Conservation (phyloP, 306 rosid genomes). For the Datisca glomerata region DNA sequence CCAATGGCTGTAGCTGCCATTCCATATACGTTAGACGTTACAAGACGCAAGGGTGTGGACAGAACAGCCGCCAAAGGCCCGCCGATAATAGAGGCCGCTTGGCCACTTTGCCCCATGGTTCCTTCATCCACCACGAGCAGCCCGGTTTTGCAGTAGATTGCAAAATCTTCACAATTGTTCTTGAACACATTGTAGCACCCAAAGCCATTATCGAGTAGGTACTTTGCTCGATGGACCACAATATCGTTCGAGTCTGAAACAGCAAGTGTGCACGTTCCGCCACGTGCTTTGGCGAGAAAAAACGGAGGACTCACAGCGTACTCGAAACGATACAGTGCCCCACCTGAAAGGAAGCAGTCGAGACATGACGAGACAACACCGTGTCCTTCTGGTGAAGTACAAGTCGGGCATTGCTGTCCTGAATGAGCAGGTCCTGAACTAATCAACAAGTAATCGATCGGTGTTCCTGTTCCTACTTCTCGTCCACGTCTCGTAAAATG, state of each 20-base stretch:
- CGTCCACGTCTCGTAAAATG: slow-evolving; percentile 91
- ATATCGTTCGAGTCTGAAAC: slow-evolving; percentile 39
- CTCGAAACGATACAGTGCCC: slow-evolving; percentile 74
- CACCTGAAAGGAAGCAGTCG: slow-evolving; percentile 79
- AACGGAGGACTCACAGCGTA: slow-evolving; percentile 59
- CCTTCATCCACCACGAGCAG: slow-evolving; percentile 57
- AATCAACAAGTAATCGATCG: slow-evolving; percentile 54
- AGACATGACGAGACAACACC: slow-evolving; percentile 76
- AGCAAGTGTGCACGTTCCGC: slow-evolving; percentile 93
- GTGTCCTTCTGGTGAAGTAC: slow-evolving; percentile 30
- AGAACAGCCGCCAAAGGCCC: slow-evolving; percentile 86
- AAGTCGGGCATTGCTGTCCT: slow-evolving; percentile 34
- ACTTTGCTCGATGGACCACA: slow-evolving; percentile 70
- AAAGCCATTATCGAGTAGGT: slow-evolving; percentile 64
- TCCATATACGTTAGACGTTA: slow-evolving; percentile 67
- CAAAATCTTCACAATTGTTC: slow-evolving; percentile 88
- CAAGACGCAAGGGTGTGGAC: slow-evolving; percentile 53
- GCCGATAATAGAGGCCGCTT: slow-evolving; percentile 75
- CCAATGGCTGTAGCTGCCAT: slow-evolving; percentile 60
- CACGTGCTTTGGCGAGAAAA: slow-evolving; percentile 79
- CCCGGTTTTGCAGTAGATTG: slow-evolving; percentile 92
- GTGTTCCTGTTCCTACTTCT: slow-evolving; percentile 93
- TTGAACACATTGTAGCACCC: slow-evolving; percentile 81
- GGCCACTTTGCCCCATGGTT: slow-evolving; percentile 79
- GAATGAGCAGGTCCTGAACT: slow-evolving; percentile 68